phyloP scores from a whole-genome alignment of 169 alveolate species.

The Plasmodium coatneyi region DNA sequence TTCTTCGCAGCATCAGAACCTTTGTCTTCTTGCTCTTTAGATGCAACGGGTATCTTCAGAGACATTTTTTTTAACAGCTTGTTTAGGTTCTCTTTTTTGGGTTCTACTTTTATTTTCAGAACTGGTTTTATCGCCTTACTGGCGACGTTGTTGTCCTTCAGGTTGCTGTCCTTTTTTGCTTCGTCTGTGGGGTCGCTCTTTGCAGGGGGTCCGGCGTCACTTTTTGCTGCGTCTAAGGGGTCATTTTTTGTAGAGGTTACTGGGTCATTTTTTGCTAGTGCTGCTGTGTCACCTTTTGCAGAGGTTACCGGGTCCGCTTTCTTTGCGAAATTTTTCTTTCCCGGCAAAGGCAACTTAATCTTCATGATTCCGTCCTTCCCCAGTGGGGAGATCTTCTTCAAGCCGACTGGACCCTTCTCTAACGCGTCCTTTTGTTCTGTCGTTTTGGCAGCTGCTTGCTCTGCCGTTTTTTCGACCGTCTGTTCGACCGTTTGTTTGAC shows the following conservation, averaged over 20 bases:
- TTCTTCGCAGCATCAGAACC: background rate
- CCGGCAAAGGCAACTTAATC: slow-evolving; percentile 15
- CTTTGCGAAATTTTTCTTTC: slow-evolving; percentile 1
- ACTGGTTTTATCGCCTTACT: background rate
- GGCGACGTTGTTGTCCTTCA: background rate
- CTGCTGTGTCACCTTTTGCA: background rate
- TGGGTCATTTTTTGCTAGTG: background rate
- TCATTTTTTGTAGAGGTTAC: background rate
- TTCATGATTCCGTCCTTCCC: slow-evolving; percentile 13
- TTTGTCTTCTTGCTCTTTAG: slow-evolving; percentile 10
- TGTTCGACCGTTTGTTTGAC: background rate
- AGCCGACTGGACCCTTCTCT: background rate
- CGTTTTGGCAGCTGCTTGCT: no score
- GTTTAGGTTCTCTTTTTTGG: slow-evolving; percentile 45
- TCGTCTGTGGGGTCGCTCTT: background rate
- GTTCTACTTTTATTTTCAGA: slow-evolving; percentile 38
- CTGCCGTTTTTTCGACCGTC: background rate
- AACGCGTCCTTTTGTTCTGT: background rate
- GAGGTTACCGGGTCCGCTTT: background rate
- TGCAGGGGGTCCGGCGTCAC: background rate
- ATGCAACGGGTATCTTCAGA: background rate
- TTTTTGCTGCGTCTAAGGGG: background rate
- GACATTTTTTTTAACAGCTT: slow-evolving; percentile 1
- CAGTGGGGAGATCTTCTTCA: background rate
- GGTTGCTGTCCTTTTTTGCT: background rate